phyloP scores from a whole-genome alignment of 2,329 filamentous ascomycete genomes.

The Coniella vitis region DNA sequence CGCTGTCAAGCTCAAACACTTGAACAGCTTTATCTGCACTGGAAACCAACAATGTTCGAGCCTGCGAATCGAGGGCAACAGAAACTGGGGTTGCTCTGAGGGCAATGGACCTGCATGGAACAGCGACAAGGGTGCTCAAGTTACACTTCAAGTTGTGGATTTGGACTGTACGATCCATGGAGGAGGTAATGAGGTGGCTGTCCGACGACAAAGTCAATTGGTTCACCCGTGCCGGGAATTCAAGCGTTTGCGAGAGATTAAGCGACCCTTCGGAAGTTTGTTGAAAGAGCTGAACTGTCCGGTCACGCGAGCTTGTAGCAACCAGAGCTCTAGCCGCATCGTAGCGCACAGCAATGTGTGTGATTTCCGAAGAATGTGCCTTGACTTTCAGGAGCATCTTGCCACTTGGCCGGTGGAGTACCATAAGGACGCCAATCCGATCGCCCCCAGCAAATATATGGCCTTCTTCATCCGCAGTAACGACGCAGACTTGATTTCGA shows the following conservation, averaged over 20 bases:
- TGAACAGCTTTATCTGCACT: conserved; percentile 54
- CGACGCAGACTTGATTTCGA: conserved; percentile 53
- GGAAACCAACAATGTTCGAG: conserved; percentile 51
- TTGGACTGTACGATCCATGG: conserved; percentile 79
- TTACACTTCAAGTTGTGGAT: conserved; percentile 68
- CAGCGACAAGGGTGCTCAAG: conserved; percentile 62
- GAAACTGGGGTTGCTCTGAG: conserved; percentile 83
- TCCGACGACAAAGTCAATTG: conserved; percentile 67
- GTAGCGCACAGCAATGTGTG: conserved; percentile 69
- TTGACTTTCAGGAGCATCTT: conserved; percentile 64
- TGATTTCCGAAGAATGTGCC: conserved; percentile 80
- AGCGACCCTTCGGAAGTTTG: conserved; percentile 50
- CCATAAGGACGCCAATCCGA: conserved; percentile 71
- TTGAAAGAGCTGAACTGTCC: conserved; percentile 87
- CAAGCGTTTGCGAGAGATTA: conserved; percentile 82
- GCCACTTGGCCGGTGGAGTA: conserved; percentile 58
- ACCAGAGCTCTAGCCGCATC: conserved; percentile 57
- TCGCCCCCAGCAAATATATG: conserved; percentile 76
- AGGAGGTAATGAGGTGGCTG: conserved; percentile 75
- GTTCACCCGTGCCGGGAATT: conserved; percentile 82
- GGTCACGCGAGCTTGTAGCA: conserved; percentile 79
- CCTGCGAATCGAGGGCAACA: conserved; percentile 64
- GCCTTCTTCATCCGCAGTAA: conserved; percentile 53
- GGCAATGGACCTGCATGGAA: conserved; percentile 69
- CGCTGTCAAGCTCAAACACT: conserved; percentile 58